Evolutionary conservation across 108 stramenopile genomes (phyloP).

Genomic region (Fragilariopsis cylindrus): DNA sequence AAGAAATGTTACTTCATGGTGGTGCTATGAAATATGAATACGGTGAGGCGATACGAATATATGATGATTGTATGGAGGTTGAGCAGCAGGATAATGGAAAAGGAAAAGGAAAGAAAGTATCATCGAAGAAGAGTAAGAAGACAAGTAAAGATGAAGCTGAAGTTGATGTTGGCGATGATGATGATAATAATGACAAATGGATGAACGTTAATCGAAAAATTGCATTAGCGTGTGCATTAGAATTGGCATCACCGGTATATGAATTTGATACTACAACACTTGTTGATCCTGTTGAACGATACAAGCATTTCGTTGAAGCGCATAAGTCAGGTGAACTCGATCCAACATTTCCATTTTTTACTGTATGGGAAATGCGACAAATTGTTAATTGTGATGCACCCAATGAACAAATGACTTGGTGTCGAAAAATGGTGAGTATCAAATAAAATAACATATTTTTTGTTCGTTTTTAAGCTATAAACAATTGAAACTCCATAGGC

Average conservation of each 20-base stretch:
- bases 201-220: conserved; percentile 34
- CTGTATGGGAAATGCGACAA: conserved; percentile 55
- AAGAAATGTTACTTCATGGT: conserved; percentile 37
- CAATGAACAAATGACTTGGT: conserved; percentile 57
- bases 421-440: conserved; percentile 39
- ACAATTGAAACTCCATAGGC: too few species aligned
- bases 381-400: conserved; percentile 58
- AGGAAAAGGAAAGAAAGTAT: too few species aligned
- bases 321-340: conserved; percentile 58
- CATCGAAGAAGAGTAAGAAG: background rate
- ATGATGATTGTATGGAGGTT: conserved; percentile 21
- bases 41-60: conserved; percentile 39
- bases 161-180: background rate
- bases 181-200: conserved; percentile 6
- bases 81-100: background rate
- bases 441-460: conserved; percentile 1
- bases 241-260: conserved; percentile 27
- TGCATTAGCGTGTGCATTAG: conserved; percentile 53
- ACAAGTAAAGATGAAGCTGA: background rate
- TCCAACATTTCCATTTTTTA: conserved; percentile 46
- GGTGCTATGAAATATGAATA: conserved; percentile 45
- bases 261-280: conserved; percentile 32
- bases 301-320: conserved; percentile 58
- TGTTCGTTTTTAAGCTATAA: background rate
- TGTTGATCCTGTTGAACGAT: conserved; percentile 57